Conservation (phyloP, 73 alveolate species). For the Blepharisma stoltei region DNA sequence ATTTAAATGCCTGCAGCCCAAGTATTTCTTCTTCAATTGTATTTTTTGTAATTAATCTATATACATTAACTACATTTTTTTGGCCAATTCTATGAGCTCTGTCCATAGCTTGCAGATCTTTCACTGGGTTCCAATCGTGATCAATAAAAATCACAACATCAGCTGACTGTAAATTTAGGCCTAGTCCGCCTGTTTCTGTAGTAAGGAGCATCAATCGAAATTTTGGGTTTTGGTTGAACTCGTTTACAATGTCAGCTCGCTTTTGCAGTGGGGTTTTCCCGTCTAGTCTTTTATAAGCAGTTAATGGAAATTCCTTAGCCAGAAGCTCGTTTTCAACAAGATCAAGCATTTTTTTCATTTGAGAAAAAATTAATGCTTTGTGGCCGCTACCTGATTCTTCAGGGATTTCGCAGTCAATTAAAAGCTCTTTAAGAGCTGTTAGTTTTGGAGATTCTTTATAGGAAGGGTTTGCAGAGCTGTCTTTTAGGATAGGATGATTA, state of each 20-base stretch:
- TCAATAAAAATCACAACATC: conserved; percentile 98
- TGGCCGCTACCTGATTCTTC: conserved; percentile 47
- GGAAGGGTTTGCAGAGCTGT: neutral
- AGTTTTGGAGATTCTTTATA: conserved; percentile 40
- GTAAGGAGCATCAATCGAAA: conserved; percentile 89
- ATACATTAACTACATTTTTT: conserved; percentile 93
- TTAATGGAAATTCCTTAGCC: conserved; percentile 41
- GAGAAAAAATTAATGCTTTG: conserved; percentile 75
- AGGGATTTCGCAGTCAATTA: conserved; percentile 61
- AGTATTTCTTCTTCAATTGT: conserved; percentile 96
- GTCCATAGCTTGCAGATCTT: conserved; percentile 98
- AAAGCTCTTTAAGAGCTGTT: conserved; percentile 51
- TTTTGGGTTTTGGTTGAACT: conserved; percentile 88
- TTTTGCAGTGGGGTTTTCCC: conserved; percentile 43
- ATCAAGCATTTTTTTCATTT: conserved; percentile 48
- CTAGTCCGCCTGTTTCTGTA: conserved; percentile 98
- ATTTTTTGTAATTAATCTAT: conserved; percentile 86
- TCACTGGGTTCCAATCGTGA: conserved; percentile 99
- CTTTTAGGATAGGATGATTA: conserved; percentile 48
- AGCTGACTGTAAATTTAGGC: conserved; percentile 97
- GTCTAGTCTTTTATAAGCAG: conserved; percentile 41
- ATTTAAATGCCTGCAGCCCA: conserved; percentile 89
- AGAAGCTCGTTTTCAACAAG: conserved; percentile 61
- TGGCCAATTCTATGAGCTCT: conserved; percentile 99
- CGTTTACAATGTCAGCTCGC: conserved; percentile 72